Base-by-base conservation (phyloP, 2,329 filamentous ascomycete genomes). In the Ophiocordyceps camponoti-saundersi region DNA sequence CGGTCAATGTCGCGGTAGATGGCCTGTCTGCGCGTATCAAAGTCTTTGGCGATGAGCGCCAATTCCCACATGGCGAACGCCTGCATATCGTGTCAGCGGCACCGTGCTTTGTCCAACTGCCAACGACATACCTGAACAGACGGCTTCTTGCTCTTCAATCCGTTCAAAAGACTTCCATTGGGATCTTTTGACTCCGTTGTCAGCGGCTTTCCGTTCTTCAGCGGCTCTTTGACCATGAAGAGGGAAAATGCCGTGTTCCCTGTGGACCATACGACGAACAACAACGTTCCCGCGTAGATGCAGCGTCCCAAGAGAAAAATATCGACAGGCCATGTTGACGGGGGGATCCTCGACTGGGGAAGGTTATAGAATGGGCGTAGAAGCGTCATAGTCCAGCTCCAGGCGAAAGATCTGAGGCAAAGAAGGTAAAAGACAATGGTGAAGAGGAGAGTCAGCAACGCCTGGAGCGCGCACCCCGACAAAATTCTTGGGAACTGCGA, bases 21-120 rank as follows among this genome's bases (percentile, higher is more conserved):
- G 20, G 79, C 77, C 61, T 82, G 85, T 46, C 90, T 77, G 32
- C 88, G 79, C n/a, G 78, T 72, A 16, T 80, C 72, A 51, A 84
- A 89, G 47, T 78, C 74, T 48, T 82, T 75, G 36, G 85, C 80
- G 54, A 95, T 94, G 48, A 85, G 72, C 29, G 79, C 78, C 26
- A 95, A 69, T 59, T 96, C 90, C 89, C 89, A 95, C 62, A 94
- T 83, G 16, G 90, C 89, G 61, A 93, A 94, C 1, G 79, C 75
- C 74, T 85, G 49, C 1, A 21, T 51, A 64, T 47, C 58, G 54
- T 39, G 7, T 32, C 13, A 6, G 10, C 18, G 15, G 8, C 26
- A 22, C 22, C 8, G 12, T 42, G n/a, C n/a, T n/a, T 20, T 12
- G 22, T 42, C 40, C 21, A 5, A 13, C 40, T 13, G 18, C 23